These are phyloP conservation scores for Rhizopus sp. DNA, from an alignment of 371 early-diverging fungal species.

Conservation along the genomic window DNA sequence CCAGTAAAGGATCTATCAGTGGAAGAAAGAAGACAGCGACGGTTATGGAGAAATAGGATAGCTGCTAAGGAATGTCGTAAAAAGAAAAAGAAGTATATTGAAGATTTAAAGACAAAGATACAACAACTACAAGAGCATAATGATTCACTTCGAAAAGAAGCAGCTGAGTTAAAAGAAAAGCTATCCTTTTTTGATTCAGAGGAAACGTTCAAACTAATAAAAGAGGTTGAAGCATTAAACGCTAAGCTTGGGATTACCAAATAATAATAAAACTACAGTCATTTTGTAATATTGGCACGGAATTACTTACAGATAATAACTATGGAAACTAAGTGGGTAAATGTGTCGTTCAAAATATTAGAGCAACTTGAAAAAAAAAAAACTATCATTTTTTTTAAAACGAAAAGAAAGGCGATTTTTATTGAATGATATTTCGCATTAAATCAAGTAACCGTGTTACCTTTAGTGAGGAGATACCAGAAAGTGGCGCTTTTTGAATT, in stretches of 20 bases:
- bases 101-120: constrained; percentile 69
- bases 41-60: constrained; percentile 72
- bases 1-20: constrained; percentile 23
- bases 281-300: too few species aligned
- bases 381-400: too few species aligned
- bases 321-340: too few species aligned
- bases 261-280: not conserved
- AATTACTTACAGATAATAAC: too few species aligned
- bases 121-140: constrained; percentile 63
- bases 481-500: too few species aligned
- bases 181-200: constrained; percentile 27
- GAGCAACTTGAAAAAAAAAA: too few species aligned
- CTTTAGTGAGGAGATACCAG: too few species aligned
- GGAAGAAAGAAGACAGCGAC: constrained; percentile 73
- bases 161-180: constrained; percentile 49
- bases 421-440: too few species aligned
- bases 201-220: constrained; percentile 57
- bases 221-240: constrained; percentile 65
- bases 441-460: too few species aligned
- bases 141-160: constrained; percentile 57
- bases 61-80: constrained; percentile 85
- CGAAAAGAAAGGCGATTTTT: too few species aligned
- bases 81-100: constrained; percentile 78
- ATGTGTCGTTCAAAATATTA: too few species aligned
- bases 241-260: constrained; percentile 54